Evolutionary conservation across 441 rosid species (phyloP), one percentile per base, ranked within the genome.

Genomic region (Hura crepitans): DNA sequence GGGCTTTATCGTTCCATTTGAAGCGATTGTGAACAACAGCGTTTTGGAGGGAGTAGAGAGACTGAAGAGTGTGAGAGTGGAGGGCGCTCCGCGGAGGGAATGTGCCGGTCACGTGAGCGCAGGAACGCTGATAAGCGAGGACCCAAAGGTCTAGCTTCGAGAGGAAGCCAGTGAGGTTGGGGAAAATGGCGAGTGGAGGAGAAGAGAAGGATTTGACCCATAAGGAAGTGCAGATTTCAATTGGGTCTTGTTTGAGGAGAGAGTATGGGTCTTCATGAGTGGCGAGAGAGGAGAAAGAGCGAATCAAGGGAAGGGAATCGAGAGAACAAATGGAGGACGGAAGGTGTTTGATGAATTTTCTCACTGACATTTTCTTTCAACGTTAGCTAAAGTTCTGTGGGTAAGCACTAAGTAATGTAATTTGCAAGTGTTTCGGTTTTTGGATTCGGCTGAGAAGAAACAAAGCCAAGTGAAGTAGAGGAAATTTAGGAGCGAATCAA

Each of bases 161-260:
- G 77, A 95, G 88, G 75, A 89, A 95, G 72, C 97, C 97, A 0
- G 92, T 83, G 80, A 95, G 87, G 77, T 92, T 88, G 0, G 87
- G 79, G 72, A 90, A 89, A 25, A 79, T 66, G 54, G 81, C 65
- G 45, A 78, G 43, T 37, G 87, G 73, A 0, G 87, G 87, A 0
- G 91, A 85, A 25, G 99, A 86, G 88, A 87, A 94, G 67, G 97
- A 84, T 75, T 95, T 95, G 83, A 92, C 86, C 99, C 97, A 94
- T 14, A 94, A 74, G 6, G 96, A 89, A 57, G 85, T 75, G 58
- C 91, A 87, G 59, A 89, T 87, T 18, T 92, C 87, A 18, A 92
- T 75, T 0, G 97, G 99, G 66, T 95, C 99, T 70, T 87, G 87
- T 60, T 86, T 92, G 65, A 95, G 88, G 62, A 90, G 89, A 25